phyloP scores from a whole-genome alignment of 2,329 filamentous ascomycete species.

The Dothideomycetes sp. region DNA sequence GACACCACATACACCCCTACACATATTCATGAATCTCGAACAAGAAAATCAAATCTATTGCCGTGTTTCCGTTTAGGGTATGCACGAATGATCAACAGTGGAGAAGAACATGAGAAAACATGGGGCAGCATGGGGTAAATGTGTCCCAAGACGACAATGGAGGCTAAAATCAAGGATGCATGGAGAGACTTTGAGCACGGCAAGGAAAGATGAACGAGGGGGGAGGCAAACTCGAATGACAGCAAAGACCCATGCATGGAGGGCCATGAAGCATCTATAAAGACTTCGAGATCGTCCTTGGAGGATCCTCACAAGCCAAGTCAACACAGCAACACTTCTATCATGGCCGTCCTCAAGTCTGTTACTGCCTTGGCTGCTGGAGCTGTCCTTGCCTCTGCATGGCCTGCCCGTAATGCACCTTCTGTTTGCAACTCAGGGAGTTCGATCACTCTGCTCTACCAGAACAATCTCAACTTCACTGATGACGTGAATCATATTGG shows the following conservation, averaged over 20 bases:
- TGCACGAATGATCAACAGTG: too few relatives aligned
- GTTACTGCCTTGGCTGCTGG: slow-evolving; percentile 2
- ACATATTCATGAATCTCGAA: neutral
- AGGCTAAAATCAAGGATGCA: slow-evolving; percentile 10
- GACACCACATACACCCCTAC: too few relatives aligned
- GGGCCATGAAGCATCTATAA: neutral
- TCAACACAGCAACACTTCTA: neutral
- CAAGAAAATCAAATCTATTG: slow-evolving; percentile 3
- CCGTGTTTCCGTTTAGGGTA: slow-evolving; percentile 9
- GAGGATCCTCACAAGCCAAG: too few relatives aligned
- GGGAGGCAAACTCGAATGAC: neutral
- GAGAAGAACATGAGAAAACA: neutral
- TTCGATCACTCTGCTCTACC: slow-evolving; percentile 43
- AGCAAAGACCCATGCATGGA: neutral
- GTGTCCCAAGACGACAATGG: too few relatives aligned
- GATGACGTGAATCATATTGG: slow-evolving; percentile 46
- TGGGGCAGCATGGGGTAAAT: slow-evolving; percentile 3
- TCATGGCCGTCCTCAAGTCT: slow-evolving; percentile 6
- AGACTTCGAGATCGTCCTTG: too few relatives aligned
- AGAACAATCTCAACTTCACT: slow-evolving; percentile 46
- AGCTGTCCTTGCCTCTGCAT: neutral
- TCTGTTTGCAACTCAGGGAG: slow-evolving; percentile 29
- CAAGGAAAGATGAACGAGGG: neutral
- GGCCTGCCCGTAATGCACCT: neutral
- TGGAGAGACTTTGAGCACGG: slow-evolving; percentile 3